Evolutionary conservation across 805 yeast genomes (phyloP).

Genomic region (Lipomyces sp.): DNA sequence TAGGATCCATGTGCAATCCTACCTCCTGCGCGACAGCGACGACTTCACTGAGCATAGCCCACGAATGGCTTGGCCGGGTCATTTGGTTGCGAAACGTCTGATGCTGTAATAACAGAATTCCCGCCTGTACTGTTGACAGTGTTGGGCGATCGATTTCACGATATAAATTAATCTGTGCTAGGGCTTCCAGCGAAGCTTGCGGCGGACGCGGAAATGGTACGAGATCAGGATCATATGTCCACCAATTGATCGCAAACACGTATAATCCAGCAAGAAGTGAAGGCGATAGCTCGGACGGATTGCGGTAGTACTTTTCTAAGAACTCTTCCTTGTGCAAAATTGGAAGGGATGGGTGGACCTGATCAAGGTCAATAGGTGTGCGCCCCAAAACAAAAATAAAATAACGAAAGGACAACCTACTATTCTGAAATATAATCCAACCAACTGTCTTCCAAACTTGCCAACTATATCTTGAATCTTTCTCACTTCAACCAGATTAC

Average conservation of each 20-base stretch:
- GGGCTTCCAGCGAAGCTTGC: slow-evolving; percentile 35
- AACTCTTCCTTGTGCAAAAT: slow-evolving; percentile 40
- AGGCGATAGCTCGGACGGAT: slow-evolving; percentile 40
- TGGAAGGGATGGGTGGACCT: slow-evolving; percentile 40
- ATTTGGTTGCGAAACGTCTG: slow-evolving; percentile 42
- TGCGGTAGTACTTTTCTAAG: slow-evolving; percentile 40
- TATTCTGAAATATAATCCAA: slow-evolving; percentile 39
- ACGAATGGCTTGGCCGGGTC: slow-evolving; percentile 60
- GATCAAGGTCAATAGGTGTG: slow-evolving; percentile 1
- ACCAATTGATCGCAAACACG: slow-evolving; percentile 42
- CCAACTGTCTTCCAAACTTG: slow-evolving; percentile 36
- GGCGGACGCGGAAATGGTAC: slow-evolving; percentile 35
- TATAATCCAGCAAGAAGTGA: slow-evolving; percentile 39
- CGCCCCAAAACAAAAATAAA: background rate
- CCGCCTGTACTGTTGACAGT: slow-evolving; percentile 50
- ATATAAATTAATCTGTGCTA: slow-evolving; percentile 32
- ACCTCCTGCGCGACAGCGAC: slow-evolving; percentile 87
- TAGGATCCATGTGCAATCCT: slow-evolving; percentile 89
- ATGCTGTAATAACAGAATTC: slow-evolving; percentile 54
- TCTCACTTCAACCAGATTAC: slow-evolving; percentile 37
- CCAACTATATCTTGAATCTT: slow-evolving; percentile 40
- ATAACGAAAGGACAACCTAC: slow-evolving; percentile 19
- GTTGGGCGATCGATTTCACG: slow-evolving; percentile 44
- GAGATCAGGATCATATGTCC: slow-evolving; percentile 40
- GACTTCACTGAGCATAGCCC: slow-evolving; percentile 72